Conservation (phyloP, 345 rosid genomes). For the Dimocarpus longan region DNA sequence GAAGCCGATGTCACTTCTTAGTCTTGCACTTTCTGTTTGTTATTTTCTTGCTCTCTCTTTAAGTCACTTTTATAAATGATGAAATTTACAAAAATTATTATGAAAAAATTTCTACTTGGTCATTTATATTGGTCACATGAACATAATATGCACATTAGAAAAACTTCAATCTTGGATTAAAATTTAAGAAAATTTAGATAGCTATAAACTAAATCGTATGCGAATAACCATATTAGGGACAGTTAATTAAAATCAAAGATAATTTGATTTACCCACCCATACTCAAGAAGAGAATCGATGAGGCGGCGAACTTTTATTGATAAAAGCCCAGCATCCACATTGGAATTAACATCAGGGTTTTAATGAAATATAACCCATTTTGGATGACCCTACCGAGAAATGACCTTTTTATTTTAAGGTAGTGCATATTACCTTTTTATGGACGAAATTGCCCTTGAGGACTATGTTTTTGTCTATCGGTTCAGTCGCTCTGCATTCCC, state of each 20-base stretch:
- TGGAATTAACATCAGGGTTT: constrained; percentile 31
- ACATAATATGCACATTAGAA: too few relatives aligned
- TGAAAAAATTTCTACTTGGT: background rate
- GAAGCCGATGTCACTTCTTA: too few relatives aligned
- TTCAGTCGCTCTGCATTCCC: too few relatives aligned
- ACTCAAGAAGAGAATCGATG: constrained; percentile 66
- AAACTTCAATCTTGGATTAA: too few relatives aligned
- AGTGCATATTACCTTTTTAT: too few relatives aligned
- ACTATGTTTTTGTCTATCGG: too few relatives aligned
- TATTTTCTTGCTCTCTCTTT: background rate
- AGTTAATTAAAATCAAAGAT: constrained; percentile 9
- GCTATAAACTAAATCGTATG: background rate
- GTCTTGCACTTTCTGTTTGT: background rate
- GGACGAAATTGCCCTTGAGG: too few relatives aligned
- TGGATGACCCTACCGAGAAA: too few relatives aligned
- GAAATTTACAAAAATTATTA: background rate
- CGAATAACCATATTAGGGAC: background rate
- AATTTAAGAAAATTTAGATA: too few relatives aligned
- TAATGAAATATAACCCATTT: too few relatives aligned
- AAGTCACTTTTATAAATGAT: too few relatives aligned
- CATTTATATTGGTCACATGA: background rate
- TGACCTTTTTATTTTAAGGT: too few relatives aligned
- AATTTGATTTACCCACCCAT: constrained; percentile 51
- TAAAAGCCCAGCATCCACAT: constrained; percentile 55
- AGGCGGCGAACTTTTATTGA: constrained; percentile 61